phyloP scores from a whole-genome alignment of 2,329 filamentous ascomycete species.

The Aspergillus glaucus region DNA sequence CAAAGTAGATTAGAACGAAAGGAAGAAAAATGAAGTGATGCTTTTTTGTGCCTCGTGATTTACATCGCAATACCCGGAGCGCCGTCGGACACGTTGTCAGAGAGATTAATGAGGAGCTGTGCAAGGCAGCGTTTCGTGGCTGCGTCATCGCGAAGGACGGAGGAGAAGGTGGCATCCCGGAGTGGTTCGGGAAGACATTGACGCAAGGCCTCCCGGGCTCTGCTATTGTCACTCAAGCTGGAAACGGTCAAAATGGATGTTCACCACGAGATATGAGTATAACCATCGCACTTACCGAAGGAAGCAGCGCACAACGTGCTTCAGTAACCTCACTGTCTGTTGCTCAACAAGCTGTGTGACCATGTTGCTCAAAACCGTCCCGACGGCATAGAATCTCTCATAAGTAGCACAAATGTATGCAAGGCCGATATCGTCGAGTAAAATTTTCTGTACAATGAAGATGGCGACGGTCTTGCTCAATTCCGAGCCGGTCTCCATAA shows the following conservation, averaged over 20 bases:
- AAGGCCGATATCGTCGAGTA: constrained; percentile 91
- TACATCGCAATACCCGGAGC: constrained; percentile 35
- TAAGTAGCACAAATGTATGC: constrained; percentile 99
- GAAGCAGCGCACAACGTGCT: constrained; percentile 97
- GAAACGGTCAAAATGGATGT: constrained; percentile 2
- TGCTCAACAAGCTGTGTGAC: constrained; percentile 95
- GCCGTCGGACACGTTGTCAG: constrained; percentile 68
- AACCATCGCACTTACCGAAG: constrained; percentile 59
- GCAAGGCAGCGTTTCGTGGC: constrained; percentile 95
- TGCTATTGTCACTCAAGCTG: constrained; percentile 90
- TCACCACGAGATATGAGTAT: neutral
- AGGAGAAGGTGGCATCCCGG: constrained; percentile 95
- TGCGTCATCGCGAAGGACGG: constrained; percentile 90
- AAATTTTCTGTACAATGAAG: constrained; percentile 98
- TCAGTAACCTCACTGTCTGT: constrained; percentile 88
- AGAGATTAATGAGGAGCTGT: constrained; percentile 94
- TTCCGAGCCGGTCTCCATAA: constrained; percentile 98
- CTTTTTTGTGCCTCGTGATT: constrained; percentile 19
- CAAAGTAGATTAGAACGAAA: constrained; percentile 23
- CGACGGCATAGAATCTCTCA: constrained; percentile 95
- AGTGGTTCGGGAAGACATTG: constrained; percentile 97
- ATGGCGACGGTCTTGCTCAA: constrained; percentile 98
- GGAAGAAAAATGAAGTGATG: constrained; percentile 13
- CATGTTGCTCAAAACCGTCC: constrained; percentile 97
- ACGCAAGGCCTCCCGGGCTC: constrained; percentile 85